Conservation (phyloP, 2,329 filamentous ascomycete species). For the Coleophoma cylindrospora region DNA sequence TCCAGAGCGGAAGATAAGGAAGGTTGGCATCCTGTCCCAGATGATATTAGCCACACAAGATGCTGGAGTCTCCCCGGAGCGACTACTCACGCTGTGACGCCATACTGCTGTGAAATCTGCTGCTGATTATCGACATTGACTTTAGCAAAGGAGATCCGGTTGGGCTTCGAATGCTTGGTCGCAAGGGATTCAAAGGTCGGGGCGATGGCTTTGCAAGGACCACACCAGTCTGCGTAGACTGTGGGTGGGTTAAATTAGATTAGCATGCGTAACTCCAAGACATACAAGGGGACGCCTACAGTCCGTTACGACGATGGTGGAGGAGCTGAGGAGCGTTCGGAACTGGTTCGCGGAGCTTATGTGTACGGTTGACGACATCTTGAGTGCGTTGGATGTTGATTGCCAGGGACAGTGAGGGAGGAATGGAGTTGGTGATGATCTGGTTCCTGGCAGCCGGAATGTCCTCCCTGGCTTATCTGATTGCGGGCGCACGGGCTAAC, state of each 20-base stretch:
- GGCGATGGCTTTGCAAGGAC: slow-evolving; percentile 87
- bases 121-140: slow-evolving; percentile 84
- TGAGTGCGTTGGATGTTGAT: not conserved
- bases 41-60: too few relatives aligned
- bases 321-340: slow-evolving; percentile 64
- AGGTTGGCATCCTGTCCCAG: slow-evolving; percentile 71
- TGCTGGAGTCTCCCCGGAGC: too few relatives aligned
- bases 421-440: not conserved
- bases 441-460: not conserved
- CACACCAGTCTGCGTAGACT: slow-evolving; percentile 97
- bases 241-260: slow-evolving; percentile 20
- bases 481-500: too few relatives aligned
- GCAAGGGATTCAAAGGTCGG: slow-evolving; percentile 84
- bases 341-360: slow-evolving; percentile 69
- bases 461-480: too few relatives aligned
- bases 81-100: slow-evolving; percentile 63
- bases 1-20: slow-evolving; percentile 81
- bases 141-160: slow-evolving; percentile 84
- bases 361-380: slow-evolving; percentile 33
- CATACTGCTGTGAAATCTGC: slow-evolving; percentile 70
- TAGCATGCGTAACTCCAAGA: slow-evolving; percentile 11
- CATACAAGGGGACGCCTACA: slow-evolving; percentile 53
- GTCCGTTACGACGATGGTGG: slow-evolving; percentile 80
- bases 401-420: not conserved
- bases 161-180: slow-evolving; percentile 71